These are phyloP conservation scores for Sporisorium exsertum DNA, from an alignment of 1,284 basidiomycete genomes.

Conservation along the genomic window DNA sequence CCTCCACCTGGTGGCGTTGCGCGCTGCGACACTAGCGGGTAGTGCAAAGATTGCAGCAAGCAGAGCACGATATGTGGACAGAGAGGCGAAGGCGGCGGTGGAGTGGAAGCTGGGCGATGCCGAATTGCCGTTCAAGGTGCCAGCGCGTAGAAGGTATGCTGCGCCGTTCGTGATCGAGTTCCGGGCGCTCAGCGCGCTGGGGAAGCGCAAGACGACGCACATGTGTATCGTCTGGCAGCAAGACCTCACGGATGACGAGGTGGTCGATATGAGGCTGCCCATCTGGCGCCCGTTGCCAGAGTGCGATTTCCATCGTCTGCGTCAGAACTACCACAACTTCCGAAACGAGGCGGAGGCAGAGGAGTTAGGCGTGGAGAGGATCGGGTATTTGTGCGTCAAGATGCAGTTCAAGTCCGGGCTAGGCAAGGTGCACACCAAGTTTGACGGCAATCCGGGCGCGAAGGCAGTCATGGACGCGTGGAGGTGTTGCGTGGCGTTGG, in stretches of 20 bases:
- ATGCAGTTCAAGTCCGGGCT: constrained; percentile 58
- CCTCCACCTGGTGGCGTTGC: constrained; percentile 28
- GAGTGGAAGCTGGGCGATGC: constrained; percentile 34
- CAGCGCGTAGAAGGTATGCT: constrained; percentile 43
- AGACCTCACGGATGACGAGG: constrained; percentile 54
- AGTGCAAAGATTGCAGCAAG: constrained; percentile 23
- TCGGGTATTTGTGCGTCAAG: constrained; percentile 38
- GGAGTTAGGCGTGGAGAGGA: constrained; percentile 31
- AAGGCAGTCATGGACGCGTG: constrained; percentile 52
- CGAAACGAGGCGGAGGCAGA: constrained; percentile 37
- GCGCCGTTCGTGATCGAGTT: constrained; percentile 56
- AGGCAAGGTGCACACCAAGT: constrained; percentile 48
- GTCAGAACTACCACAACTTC: constrained; percentile 54
- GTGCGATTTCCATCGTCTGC: constrained; percentile 45
- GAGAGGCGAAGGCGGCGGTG: constrained; percentile 11
- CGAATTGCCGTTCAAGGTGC: constrained; percentile 46
- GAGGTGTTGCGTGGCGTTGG: constrained; percentile 41
- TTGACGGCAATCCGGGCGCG: constrained; percentile 41
- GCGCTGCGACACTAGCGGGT: constrained; percentile 40
- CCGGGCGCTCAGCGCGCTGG: constrained; percentile 31
- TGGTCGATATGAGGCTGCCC: constrained; percentile 30
- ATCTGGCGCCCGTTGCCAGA: constrained; percentile 39
- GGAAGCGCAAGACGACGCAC: constrained; percentile 29
- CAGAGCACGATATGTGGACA: constrained; percentile 17
- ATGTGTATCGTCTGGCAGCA: constrained; percentile 54